Evolutionary conservation across 345 rosid genomes (phyloP).

Genomic region (Dipteronia sinensis): DNA sequence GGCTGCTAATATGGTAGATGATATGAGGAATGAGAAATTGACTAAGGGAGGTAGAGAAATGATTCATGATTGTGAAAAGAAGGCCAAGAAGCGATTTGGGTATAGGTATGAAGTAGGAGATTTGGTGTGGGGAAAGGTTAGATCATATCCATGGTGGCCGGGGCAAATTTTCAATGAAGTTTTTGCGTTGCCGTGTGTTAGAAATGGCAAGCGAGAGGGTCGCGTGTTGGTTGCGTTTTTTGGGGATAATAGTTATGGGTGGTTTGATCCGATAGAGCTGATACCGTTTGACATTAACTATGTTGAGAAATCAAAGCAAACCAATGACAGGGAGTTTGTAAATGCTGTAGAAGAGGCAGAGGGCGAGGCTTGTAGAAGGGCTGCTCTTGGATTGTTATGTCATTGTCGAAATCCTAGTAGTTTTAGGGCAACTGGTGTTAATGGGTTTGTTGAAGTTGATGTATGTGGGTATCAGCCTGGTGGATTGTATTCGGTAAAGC

Average conservation of each 20-base stretch:
- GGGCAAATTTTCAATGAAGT: slow-evolving; percentile 61
- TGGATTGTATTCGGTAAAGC: slow-evolving; percentile 42
- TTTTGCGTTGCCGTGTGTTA: slow-evolving; percentile 45
- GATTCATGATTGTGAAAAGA: background rate
- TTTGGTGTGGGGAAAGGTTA: slow-evolving; percentile 74
- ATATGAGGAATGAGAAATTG: slow-evolving; percentile 13
- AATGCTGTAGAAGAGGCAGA: slow-evolving; percentile 64
- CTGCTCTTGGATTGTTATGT: slow-evolving; percentile 52
- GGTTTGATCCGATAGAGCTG: slow-evolving; percentile 66
- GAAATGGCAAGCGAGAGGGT: slow-evolving; percentile 49
- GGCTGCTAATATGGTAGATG: slow-evolving; percentile 5
- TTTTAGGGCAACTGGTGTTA: slow-evolving; percentile 38
- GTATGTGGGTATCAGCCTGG: slow-evolving; percentile 49
- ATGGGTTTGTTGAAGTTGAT: slow-evolving; percentile 52
- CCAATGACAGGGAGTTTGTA: slow-evolving; percentile 36
- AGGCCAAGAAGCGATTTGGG: background rate
- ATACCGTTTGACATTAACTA: slow-evolving; percentile 46
- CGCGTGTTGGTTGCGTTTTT: slow-evolving; percentile 61
- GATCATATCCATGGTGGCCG: slow-evolving; percentile 69
- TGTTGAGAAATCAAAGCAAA: slow-evolving; percentile 50
- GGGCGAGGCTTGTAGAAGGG: slow-evolving; percentile 47
- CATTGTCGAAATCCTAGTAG: slow-evolving; percentile 43
- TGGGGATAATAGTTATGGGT: slow-evolving; percentile 65
- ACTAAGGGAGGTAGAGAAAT: background rate
- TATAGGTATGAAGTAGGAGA: slow-evolving; percentile 53